Evolutionary conservation across 106 monocot genomes (phyloP).

Genomic region (Allium sativum): DNA sequence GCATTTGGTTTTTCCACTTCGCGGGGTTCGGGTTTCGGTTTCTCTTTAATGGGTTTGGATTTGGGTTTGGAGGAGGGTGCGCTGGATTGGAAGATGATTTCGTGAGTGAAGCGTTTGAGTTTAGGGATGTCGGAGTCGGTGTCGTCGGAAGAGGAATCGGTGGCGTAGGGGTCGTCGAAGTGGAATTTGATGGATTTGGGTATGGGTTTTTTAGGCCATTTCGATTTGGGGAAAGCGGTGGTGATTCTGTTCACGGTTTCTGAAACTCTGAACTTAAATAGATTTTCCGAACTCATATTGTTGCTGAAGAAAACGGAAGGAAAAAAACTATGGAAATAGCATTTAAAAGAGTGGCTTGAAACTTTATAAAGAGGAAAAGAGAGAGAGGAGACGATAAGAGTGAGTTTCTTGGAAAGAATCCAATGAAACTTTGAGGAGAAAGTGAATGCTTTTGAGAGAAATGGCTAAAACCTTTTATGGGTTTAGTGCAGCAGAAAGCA

Average conservation of each 20-base stretch:
- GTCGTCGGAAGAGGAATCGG: slow-evolving; percentile 35
- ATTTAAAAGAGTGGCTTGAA: background rate
- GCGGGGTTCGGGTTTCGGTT: background rate
- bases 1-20: background rate
- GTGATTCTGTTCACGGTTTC: slow-evolving; percentile 9
- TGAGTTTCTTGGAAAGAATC: background rate
- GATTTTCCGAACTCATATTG: background rate
- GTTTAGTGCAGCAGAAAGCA: slow-evolving; percentile 2
- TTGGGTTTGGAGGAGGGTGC: background rate
- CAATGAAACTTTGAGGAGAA: no score
- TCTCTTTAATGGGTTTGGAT: background rate
- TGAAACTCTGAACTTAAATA: background rate
- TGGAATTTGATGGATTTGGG: slow-evolving; percentile 10
- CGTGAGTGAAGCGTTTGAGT: slow-evolving; percentile 17
- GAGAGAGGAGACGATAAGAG: background rate
- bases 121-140: slow-evolving; percentile 10
- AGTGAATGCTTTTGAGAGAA: background rate
- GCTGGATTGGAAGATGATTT: slow-evolving; percentile 19
- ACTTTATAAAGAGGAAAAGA: background rate
- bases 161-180: slow-evolving; percentile 39
- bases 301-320: background rate
- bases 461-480: slow-evolving; percentile 4
- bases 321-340: background rate
- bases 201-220: background rate
- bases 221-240: background rate